Base-by-base conservation (phyloP, 345 rosid genomes). In the Moricandia moricandioides region DNA sequence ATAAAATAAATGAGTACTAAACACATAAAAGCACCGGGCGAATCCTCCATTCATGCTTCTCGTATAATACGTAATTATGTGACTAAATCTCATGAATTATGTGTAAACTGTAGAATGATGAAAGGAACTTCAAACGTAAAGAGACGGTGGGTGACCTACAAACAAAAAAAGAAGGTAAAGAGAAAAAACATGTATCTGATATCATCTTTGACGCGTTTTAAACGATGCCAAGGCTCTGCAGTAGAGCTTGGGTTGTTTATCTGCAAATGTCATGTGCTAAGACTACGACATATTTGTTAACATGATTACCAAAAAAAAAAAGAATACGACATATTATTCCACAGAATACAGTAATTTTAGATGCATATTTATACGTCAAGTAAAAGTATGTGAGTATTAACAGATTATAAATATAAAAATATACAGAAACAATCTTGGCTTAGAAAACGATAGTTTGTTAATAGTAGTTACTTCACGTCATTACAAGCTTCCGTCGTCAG, bases 261-360 rank as follows among this genome's bases (percentile, higher is more conserved):
- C 6, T 55, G 72, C 17, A 56, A 56, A 37, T 26, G 63, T n/a
- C 72, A 68, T 34, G 72, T 68, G 62, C 8, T 54, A 67, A 11
- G 72, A 51, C 10, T 8, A 40, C 30, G 30, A 27, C 30, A 27
- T 27, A 27, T 27, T 27, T n/a, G n/a, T n/a, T n/a, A n/a, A n/a
- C n/a, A n/a, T n/a, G n/a, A n/a, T 27, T 27, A 27, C 30, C 1
- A 27, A 1, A 27, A 27, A 27, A 27, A 30, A 4, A 3, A 30
- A 4, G 33, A 14, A 27, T 7, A 51, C 11, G 49, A n/a, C 63
- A 18, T 54, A 30, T 17, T 18, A 17, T 31, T 11, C 4, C 47
- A 13, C 47, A 33, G 1, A 68, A 35, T 34, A 10, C n/a, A 33
- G 26, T 68, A 3, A 31, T 33, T 24, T 1, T 5, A 4, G 8